phyloP scores from a whole-genome alignment of 2,329 filamentous ascomycete genomes.

The Sarocladium oryzae region DNA sequence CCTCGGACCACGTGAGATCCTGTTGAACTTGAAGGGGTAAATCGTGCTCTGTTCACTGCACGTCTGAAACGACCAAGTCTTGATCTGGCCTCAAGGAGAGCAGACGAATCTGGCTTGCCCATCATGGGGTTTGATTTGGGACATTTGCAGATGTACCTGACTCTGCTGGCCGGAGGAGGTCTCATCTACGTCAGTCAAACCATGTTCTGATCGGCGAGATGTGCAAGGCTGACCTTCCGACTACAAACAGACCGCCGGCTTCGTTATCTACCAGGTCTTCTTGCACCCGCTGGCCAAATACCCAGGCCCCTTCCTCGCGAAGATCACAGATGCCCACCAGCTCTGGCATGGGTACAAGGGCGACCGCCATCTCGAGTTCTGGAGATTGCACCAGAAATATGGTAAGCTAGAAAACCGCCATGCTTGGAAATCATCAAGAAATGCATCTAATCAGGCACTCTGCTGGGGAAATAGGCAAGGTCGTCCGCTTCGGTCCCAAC shows the following conservation, averaged over 20 bases:
- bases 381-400: constrained; percentile 64
- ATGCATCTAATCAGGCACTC: background rate
- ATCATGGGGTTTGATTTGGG: constrained; percentile 22
- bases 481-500: constrained; percentile 75
- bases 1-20: no score
- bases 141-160: constrained; percentile 35
- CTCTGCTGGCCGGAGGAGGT: constrained; percentile 26
- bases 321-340: constrained; percentile 57
- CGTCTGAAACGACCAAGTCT: background rate
- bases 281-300: constrained; percentile 61
- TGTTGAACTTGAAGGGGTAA: no score
- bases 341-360: constrained; percentile 71
- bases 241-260: constrained; percentile 27
- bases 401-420: constrained; percentile 34
- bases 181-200: constrained; percentile 32
- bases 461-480: constrained; percentile 30
- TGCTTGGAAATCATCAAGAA: background rate
- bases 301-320: constrained; percentile 57
- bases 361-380: constrained; percentile 67
- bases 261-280: constrained; percentile 51
- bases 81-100: no score
- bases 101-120: background rate
- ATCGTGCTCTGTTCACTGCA: no score
- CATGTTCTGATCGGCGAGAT: background rate
- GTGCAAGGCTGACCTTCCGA: background rate